phyloP scores from a whole-genome alignment of 768 basidiomycete species.

The Lepiota venenata region DNA sequence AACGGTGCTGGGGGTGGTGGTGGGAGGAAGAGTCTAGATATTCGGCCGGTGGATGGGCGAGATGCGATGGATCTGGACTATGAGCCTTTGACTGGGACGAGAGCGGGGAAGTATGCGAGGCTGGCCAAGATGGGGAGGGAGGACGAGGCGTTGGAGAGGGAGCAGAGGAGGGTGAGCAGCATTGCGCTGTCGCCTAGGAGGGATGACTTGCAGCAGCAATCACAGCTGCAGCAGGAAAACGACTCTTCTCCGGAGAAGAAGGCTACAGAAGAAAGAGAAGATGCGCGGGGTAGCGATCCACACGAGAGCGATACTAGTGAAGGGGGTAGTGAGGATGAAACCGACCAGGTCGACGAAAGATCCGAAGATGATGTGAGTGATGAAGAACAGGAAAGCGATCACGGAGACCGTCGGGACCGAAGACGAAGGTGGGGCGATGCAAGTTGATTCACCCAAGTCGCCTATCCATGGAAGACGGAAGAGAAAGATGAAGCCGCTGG shows the following conservation, averaged over 20 bases:
- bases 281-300: constrained; percentile 7
- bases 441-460: too few relatives aligned
- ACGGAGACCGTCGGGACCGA: background rate
- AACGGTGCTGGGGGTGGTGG: background rate
- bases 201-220: constrained; percentile 9
- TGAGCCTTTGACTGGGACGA: constrained; percentile 22
- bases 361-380: background rate
- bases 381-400: background rate
- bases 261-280: background rate
- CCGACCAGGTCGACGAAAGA: background rate
- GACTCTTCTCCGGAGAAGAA: background rate
- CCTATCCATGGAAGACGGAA: background rate
- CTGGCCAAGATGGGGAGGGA: constrained; percentile 30
- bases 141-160: constrained; percentile 32
- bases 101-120: constrained; percentile 23
- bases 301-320: background rate
- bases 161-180: constrained; percentile 29
- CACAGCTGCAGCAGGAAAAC: background rate
- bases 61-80: constrained; percentile 12
- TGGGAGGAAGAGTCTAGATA: constrained; percentile 14
- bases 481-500: background rate
- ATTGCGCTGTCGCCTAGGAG: constrained; percentile 14
- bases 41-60: constrained; percentile 15
- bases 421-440: background rate
- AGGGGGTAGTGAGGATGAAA: background rate